Evolutionary conservation across 176 grass and related monocot genomes (phyloP).

Genomic region (Aegilops umbellulata): DNA sequence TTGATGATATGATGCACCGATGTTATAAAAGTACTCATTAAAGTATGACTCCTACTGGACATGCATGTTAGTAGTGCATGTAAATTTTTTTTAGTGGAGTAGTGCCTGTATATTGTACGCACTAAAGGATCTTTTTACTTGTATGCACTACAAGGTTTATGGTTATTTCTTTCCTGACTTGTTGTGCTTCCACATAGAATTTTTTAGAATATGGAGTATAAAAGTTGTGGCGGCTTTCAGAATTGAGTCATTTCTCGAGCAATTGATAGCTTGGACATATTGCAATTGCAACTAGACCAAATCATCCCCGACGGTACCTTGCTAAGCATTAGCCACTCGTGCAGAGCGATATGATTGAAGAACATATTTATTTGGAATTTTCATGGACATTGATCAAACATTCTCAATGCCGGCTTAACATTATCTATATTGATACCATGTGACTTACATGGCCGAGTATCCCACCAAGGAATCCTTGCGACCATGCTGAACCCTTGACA

Average conservation of each 20-base stretch:
- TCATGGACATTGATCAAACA: too few relatives aligned
- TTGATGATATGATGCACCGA: constrained; percentile 24
- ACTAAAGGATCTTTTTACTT: neutral
- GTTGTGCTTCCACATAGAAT: neutral
- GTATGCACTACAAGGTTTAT: neutral
- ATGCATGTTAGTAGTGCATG: neutral
- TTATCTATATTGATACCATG: too few relatives aligned
- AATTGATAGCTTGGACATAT: neutral
- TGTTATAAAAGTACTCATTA: neutral
- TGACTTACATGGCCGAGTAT: too few relatives aligned
- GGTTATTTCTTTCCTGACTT: neutral
- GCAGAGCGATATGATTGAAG: neutral
- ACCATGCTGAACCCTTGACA: too few relatives aligned
- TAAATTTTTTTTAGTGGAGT: too few relatives aligned
- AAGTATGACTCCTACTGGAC: neutral
- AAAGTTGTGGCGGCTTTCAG: neutral
- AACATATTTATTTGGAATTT: neutral
- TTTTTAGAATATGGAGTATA: neutral
- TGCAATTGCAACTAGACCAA: neutral
- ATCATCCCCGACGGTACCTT: neutral
- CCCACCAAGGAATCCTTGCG: too few relatives aligned
- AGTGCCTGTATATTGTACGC: neutral
- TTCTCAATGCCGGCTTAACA: too few relatives aligned
- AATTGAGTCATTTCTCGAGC: neutral
- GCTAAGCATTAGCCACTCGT: neutral